These are phyloP conservation scores for Entophlyctis luteolus DNA, from an alignment of 192 early-diverging fungal species.

Conservation along the genomic window DNA sequence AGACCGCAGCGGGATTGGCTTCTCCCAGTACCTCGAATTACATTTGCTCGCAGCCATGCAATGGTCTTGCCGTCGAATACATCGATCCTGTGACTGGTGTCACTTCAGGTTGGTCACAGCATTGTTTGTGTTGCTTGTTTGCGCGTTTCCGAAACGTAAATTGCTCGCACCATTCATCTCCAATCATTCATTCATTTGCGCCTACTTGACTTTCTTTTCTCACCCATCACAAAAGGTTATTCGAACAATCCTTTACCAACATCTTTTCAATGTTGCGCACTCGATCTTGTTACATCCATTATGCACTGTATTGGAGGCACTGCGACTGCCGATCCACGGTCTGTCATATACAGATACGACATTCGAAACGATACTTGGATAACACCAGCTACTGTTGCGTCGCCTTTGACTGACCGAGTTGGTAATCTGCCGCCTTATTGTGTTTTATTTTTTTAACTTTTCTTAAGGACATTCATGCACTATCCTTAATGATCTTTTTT, in stretches of 20 bases:
- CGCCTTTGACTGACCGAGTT: not conserved
- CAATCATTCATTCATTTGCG: too few species aligned
- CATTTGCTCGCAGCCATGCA: conserved; percentile 18
- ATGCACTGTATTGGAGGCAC: conserved; percentile 17
- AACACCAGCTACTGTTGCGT: not conserved
- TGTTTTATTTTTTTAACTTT: not conserved
- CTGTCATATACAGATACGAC: conserved; percentile 6
- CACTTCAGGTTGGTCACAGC: not conserved
- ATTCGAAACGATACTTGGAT: not conserved
- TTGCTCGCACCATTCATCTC: too few species aligned
- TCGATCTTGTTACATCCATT: not conserved
- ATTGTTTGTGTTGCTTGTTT: too few species aligned
- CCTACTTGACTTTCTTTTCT: too few species aligned
- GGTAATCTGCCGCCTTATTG: not conserved
- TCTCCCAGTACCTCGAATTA: not conserved
- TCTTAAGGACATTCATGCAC: conserved; percentile 9
- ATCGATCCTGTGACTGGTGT: not conserved
- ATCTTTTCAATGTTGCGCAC: conserved; percentile 18
- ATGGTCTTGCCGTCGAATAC: conserved; percentile 13
- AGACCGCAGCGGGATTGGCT: not conserved
- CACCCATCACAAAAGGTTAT: too few species aligned
- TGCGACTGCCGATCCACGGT: not conserved
- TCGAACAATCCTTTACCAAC: not conserved
- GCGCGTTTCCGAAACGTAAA: too few species aligned
- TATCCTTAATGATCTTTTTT: not conserved